Base-by-base conservation (phyloP, 352 stramenopile species). In the Phytophthora vignae region DNA sequence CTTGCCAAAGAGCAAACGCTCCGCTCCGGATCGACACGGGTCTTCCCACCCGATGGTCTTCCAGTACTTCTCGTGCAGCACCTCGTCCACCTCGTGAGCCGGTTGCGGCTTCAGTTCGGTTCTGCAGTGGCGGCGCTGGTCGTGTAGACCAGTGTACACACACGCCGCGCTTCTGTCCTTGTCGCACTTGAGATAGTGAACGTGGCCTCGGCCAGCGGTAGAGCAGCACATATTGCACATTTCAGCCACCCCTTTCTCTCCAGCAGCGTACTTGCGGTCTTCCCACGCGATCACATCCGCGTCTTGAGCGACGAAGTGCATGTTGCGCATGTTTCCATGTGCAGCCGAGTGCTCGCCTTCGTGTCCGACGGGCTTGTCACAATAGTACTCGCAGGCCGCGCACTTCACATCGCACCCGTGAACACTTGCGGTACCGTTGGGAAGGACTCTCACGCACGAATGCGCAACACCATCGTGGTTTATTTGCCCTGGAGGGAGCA, bases 191-290 rank as follows among this genome's bases (percentile, higher is more conserved):
- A 86, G 54, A 58, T 82, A 86, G 55, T 88, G 81, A 50, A 80
- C 73, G 33, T 88, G 81, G 1, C 76, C 78, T 44, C 78, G 70
- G 38, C 81, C 81, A 67, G 67, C 77, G 6, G 65, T 74, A 40
- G 76, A 82, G n/a, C 76, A 88, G 33, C 82, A 80, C 62, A 86
- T 67, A 21, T 77, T 80, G 66, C 81, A 88, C 76, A 86, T 88
- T 71, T 88, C 81, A 10, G 81, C 73, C 10, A 82, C 65, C 2
- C 67, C 81, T 9, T 65, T 68, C 29, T 88, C 81, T 6, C 81
- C 81, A 31, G 56, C 36, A 5, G 44, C 42, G 53, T 83, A 86
- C 49, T 73, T 73, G 21, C 40, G 78, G 21, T 54, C 48, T 3
- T 76, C 49, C 64, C 79, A 70, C 17, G 58, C 36, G 15, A 86